A percentile compares a stretch with the other conserved stretches of the same genome.
Evolutionary conservation across 2,329 filamentous ascomycete genomes (phyloP).

Genomic region (Penicillium oxalicum): DNA sequence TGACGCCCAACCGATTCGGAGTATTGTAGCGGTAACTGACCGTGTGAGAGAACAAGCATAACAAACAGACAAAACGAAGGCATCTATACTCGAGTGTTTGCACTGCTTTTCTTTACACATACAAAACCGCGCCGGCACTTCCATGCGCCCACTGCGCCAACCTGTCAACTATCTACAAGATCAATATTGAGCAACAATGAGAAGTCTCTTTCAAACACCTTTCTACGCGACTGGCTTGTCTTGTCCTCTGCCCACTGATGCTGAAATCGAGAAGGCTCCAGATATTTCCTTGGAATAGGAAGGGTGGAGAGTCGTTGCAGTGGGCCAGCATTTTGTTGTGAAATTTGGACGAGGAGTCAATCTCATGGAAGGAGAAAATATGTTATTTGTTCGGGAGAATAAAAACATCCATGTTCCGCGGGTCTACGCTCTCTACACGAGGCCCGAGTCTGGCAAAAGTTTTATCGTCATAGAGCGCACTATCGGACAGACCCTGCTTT

Average conservation of each 20-base stretch:
- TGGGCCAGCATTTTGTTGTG: constrained; percentile 16
- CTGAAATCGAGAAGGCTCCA: constrained; percentile 17
- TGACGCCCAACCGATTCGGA: no score
- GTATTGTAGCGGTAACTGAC: no score
- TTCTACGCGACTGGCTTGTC: constrained; percentile 16
- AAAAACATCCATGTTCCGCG: constrained; percentile 25
- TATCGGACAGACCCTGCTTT: constrained; percentile 19
- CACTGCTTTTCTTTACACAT: no score
- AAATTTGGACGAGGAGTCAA: constrained; percentile 21
- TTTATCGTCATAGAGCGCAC: constrained; percentile 31
- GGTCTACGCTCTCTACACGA: constrained; percentile 28
- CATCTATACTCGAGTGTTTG: no score
- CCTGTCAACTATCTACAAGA: no score
- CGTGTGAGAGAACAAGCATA: no score
- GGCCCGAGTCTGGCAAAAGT: constrained; percentile 15
- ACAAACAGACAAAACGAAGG: no score
- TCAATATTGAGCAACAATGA: neutral
- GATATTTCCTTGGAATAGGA: constrained; percentile 9
- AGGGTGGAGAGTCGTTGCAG: constrained; percentile 16
- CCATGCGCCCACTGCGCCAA: no score
- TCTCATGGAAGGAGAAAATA: constrained; percentile 28
- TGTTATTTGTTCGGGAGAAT: constrained; percentile 24
- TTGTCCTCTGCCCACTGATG: constrained; percentile 15
- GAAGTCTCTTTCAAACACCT: constrained; percentile 9
- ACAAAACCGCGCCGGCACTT: no score